Evolutionary conservation across 768 basidiomycete species (phyloP).

Genomic region (Tylopilus rubrobrunneus): DNA sequence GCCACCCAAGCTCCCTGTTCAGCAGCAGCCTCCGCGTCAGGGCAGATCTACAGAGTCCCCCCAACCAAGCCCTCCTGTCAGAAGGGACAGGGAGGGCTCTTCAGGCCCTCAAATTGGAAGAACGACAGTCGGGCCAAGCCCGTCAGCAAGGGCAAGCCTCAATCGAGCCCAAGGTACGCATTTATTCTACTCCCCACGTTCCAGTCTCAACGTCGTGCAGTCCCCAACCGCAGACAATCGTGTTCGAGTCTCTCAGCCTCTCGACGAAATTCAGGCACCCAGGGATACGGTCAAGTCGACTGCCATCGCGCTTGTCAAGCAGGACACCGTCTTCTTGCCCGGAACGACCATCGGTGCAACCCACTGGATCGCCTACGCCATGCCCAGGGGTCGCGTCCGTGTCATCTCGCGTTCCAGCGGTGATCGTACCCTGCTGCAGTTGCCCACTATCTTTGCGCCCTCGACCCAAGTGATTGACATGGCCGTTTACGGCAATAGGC

Average conservation of each 20-base stretch:
- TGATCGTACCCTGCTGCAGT: slow-evolving; percentile 79
- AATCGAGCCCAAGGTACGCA: slow-evolving; percentile 55
- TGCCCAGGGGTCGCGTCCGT: slow-evolving; percentile 88
- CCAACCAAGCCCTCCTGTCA: too few relatives aligned
- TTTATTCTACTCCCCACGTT: background rate
- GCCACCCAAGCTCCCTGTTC: too few relatives aligned
- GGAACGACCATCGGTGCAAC: slow-evolving; percentile 89
- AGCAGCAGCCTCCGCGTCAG: too few relatives aligned
- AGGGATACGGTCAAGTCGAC: slow-evolving; percentile 80
- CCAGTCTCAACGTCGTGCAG: slow-evolving; percentile 30
- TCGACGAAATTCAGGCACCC: slow-evolving; percentile 69
- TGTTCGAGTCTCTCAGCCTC: slow-evolving; percentile 74
- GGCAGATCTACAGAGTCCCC: too few relatives aligned
- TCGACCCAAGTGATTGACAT: slow-evolving; percentile 47
- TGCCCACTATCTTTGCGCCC: slow-evolving; percentile 57
- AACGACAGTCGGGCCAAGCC: slow-evolving; percentile 23
- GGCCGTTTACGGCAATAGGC: slow-evolving; percentile 55
- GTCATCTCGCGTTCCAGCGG: slow-evolving; percentile 88
- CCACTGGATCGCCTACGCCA: slow-evolving; percentile 90
- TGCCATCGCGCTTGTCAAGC: slow-evolving; percentile 83
- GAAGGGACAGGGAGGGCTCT: too few relatives aligned
- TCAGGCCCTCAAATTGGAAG: too few relatives aligned
- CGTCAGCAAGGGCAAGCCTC: slow-evolving; percentile 41
- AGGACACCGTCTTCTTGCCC: slow-evolving; percentile 78
- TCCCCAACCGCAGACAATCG: slow-evolving; percentile 60